Conservation (phyloP, 371 early-diverging fungal species). For the Rhizopus stolonifer region DNA sequence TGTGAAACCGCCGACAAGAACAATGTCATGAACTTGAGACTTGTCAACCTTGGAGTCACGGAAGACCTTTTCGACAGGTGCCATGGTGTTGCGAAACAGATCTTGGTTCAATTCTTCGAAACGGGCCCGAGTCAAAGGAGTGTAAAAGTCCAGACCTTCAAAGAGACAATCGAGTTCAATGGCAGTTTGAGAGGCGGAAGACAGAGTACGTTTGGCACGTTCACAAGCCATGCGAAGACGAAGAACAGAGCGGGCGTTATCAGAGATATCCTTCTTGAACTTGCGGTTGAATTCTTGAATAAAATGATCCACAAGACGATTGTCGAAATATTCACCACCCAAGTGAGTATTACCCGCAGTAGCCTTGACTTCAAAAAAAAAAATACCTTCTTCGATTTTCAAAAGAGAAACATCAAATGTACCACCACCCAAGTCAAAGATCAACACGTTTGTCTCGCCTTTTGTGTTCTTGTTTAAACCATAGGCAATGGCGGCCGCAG, state of each 20-base stretch:
- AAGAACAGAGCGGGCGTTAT: constrained; percentile 83
- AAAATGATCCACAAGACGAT: constrained; percentile 75
- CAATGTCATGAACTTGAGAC: constrained; percentile 88
- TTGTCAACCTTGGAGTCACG: constrained; percentile 93
- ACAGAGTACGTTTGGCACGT: constrained; percentile 94
- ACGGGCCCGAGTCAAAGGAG: constrained; percentile 87
- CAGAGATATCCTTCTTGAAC: constrained; percentile 68
- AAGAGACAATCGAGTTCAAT: constrained; percentile 88
- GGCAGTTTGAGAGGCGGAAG: constrained; percentile 76
- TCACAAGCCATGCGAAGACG: constrained; percentile 92
- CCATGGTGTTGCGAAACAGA: constrained; percentile 80
- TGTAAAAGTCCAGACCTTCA: constrained; percentile 83
- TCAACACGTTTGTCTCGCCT: constrained; percentile 82
- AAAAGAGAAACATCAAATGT: constrained; percentile 97
- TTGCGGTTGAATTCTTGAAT: constrained; percentile 83
- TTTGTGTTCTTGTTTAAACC: constrained; percentile 81
- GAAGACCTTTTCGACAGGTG: constrained; percentile 78
- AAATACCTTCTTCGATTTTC: constrained; percentile 89
- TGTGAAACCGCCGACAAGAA: constrained; percentile 98
- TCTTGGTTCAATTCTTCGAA: constrained; percentile 92
- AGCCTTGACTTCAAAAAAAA: constrained; percentile 93
- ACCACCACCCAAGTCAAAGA: constrained; percentile 98
- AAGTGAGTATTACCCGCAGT: constrained; percentile 95
- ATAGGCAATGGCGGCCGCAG: constrained; percentile 97
- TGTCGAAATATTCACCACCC: constrained; percentile 98